Conservation (phyloP, 2,329 filamentous ascomycete species). For the Westerdykella sp. region DNA sequence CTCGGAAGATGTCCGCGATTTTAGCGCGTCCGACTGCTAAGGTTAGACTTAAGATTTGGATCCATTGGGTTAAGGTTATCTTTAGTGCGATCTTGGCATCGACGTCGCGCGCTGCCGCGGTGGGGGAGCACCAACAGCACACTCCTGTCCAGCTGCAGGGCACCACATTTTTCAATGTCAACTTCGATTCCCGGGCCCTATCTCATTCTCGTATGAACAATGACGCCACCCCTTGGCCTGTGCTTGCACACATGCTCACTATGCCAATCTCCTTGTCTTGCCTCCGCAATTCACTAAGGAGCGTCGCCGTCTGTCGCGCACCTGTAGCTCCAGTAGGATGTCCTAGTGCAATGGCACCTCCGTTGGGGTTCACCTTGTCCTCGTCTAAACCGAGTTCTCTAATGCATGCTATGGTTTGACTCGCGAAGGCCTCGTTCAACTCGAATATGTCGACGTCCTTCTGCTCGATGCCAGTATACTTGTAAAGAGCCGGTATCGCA, state of each 20-base stretch:
- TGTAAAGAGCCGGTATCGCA: constrained; percentile 72
- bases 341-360: constrained; percentile 75
- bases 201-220: constrained; percentile 25
- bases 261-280: constrained; percentile 71
- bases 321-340: constrained; percentile 74
- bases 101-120: too few relatives aligned
- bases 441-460: constrained; percentile 84
- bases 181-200: neutral
- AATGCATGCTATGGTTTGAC: constrained; percentile 90
- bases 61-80: too few relatives aligned
- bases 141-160: neutral
- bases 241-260: constrained; percentile 70
- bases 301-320: constrained; percentile 73
- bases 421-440: constrained; percentile 94
- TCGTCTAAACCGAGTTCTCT: constrained; percentile 58
- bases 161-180: neutral
- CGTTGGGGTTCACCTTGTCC: constrained; percentile 72
- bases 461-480: constrained; percentile 67
- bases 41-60: neutral
- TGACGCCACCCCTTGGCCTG: constrained; percentile 27
- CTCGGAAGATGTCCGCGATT: too few relatives aligned
- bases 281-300: constrained; percentile 62
- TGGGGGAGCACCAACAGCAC: too few relatives aligned
- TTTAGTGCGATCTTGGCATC: neutral
- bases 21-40: too few relatives aligned